phyloP scores from a whole-genome alignment of 805 yeast genomes.

The Spathaspora boniae region DNA sequence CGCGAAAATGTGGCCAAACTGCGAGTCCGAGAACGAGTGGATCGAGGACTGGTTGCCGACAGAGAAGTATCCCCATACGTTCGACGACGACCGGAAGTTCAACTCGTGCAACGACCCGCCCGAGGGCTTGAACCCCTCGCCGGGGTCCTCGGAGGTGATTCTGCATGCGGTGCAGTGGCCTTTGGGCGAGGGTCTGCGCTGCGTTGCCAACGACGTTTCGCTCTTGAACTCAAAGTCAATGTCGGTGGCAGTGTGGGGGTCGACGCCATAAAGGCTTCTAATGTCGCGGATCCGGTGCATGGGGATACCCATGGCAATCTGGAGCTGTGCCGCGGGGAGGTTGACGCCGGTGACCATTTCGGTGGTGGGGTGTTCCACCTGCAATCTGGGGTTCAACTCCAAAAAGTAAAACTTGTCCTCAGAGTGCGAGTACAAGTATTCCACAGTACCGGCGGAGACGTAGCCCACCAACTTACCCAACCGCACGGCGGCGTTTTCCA shows the following conservation, averaged over 20 bases:
- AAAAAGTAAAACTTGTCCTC: constrained; percentile 94
- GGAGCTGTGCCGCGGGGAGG: constrained; percentile 97
- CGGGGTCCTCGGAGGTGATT: constrained; percentile 98
- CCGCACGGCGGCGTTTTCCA: constrained; percentile 98
- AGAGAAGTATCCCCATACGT: constrained; percentile 99
- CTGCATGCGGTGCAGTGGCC: constrained; percentile 99
- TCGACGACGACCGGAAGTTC: constrained; percentile 94
- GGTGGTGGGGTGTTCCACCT: constrained; percentile 99
- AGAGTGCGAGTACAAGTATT: constrained; percentile 88
- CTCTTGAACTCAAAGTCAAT: constrained; percentile 87
- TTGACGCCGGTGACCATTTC: constrained; percentile 99
- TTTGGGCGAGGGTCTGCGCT: constrained; percentile 91
- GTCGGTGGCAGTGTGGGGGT: constrained; percentile 86
- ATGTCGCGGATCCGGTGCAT: constrained; percentile 93
- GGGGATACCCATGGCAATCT: constrained; percentile 99
- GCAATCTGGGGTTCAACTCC: constrained; percentile 97
- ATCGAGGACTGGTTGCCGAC: constrained; percentile 95
- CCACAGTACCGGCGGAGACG: constrained; percentile 99
- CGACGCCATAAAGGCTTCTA: constrained; percentile 89
- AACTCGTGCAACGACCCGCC: constrained; percentile 96
- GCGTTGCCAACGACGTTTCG: constrained; percentile 68
- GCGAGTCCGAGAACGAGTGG: constrained; percentile 97
- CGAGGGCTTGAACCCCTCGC: constrained; percentile 98
- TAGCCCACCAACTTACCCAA: constrained; percentile 96
- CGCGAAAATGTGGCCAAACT: constrained; percentile 98